phyloP scores from a whole-genome alignment of 192 early-diverging fungal genomes.

The Paraglomus brasilianum region DNA sequence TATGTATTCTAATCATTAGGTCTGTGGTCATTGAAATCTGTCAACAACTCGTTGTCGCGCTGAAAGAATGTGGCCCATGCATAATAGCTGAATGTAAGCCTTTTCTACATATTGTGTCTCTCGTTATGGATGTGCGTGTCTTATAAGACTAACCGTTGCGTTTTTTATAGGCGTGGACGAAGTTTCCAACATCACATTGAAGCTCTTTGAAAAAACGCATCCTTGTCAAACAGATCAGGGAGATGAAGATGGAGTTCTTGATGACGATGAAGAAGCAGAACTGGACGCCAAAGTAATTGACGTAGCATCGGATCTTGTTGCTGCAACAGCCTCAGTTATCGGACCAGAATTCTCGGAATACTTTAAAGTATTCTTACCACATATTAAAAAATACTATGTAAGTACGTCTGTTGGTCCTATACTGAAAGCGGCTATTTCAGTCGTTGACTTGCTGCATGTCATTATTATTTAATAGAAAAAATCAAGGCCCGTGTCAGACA shows the following conservation, averaged over 20 bases:
- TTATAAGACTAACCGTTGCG: conserved; percentile 16
- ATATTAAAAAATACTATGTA: conserved; percentile 78
- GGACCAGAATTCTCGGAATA: conserved; percentile 72
- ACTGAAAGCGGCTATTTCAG: background rate
- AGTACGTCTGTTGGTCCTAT: conserved; percentile 18
- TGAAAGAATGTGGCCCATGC: conserved; percentile 76
- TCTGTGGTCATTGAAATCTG: conserved; percentile 80
- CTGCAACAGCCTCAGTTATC: conserved; percentile 68
- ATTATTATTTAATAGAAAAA: conserved; percentile 51
- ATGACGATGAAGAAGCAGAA: conserved; percentile 85
- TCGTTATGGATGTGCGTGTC: background rate
- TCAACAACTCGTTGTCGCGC: conserved; percentile 65
- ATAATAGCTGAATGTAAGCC: conserved; percentile 53
- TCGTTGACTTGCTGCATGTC: background rate
- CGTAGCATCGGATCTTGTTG: conserved; percentile 80
- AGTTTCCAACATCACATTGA: conserved; percentile 26
- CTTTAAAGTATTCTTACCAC: conserved; percentile 77
- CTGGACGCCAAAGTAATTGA: conserved; percentile 79
- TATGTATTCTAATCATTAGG: conserved; percentile 52
- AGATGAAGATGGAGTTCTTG: conserved; percentile 61
- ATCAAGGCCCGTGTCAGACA: conserved; percentile 66
- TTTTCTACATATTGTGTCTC: background rate
- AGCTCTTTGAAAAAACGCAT: conserved; percentile 73
- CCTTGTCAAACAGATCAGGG: conserved; percentile 70
- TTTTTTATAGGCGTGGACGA: conserved; percentile 5